Conservation (phyloP, 169 alveolate species). For the Plasmodium reichenowi region DNA sequence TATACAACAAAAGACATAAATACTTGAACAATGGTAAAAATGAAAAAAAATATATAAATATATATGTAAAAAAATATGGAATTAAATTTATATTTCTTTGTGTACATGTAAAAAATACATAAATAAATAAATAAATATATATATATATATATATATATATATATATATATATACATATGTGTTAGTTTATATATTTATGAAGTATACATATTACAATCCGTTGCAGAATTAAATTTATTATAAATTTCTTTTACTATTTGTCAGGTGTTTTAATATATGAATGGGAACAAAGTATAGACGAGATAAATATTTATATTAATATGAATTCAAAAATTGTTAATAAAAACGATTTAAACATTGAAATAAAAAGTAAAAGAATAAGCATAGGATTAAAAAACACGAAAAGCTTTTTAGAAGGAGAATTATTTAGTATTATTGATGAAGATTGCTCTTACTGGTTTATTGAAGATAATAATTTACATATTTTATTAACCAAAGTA, state of each 20-base stretch:
- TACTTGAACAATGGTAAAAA: constrained; percentile 55
- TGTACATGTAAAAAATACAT: not conserved
- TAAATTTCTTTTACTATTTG: not conserved
- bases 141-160: too few species aligned
- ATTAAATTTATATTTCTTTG: not conserved
- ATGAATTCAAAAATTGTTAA: constrained; percentile 32
- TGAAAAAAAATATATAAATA: not conserved
- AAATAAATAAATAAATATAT: too few species aligned
- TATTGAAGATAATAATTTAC: constrained; percentile 71
- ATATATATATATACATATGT: too few species aligned
- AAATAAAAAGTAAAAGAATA: constrained; percentile 41
- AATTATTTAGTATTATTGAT: constrained; percentile 44
- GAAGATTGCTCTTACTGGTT: constrained; percentile 74
- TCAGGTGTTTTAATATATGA: constrained; percentile 61
- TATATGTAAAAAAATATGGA: not conserved
- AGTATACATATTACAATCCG: too few species aligned
- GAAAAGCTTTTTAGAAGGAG: constrained; percentile 69
- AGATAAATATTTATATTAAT: constrained; percentile 47
- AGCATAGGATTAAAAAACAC: constrained; percentile 46
- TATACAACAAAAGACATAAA: constrained; percentile 67
- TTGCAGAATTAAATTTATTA: not conserved
- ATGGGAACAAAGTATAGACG: constrained; percentile 75
- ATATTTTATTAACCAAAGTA: constrained; percentile 64
- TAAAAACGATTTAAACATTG: constrained; percentile 53
- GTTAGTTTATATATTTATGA: too few species aligned